These are phyloP conservation scores for Lepidium sativum DNA, from an alignment of 345 rosid genomes.

Conservation along the genomic window DNA sequence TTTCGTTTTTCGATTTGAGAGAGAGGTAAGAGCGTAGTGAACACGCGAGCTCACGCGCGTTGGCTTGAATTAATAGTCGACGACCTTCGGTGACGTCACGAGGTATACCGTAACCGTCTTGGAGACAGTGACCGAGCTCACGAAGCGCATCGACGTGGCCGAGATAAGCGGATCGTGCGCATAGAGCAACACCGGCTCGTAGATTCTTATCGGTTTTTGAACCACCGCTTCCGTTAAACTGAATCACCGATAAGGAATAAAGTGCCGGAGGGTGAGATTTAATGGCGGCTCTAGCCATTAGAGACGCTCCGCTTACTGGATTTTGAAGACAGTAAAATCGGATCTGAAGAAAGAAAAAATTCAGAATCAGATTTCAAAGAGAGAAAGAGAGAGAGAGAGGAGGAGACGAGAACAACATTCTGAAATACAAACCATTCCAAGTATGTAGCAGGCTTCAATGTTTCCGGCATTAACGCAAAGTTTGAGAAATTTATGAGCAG, in stretches of 20 bases:
- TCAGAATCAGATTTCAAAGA: background rate
- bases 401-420: background rate
- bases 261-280: constrained; percentile 53
- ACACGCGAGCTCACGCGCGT: constrained; percentile 46
- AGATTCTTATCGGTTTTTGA: constrained; percentile 44
- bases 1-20: background rate
- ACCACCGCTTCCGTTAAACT: constrained; percentile 71
- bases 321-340: constrained; percentile 58
- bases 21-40: constrained; percentile 20
- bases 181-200: constrained; percentile 51
- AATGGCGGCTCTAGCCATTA: constrained; percentile 63
- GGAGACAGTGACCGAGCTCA: constrained; percentile 66
- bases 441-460: constrained; percentile 42
- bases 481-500: constrained; percentile 46
- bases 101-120: constrained; percentile 61
- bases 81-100: constrained; percentile 43
- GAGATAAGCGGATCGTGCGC: constrained; percentile 51
- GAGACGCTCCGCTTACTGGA: constrained; percentile 41
- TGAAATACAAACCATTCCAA: constrained; percentile 48
- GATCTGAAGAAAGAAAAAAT: constrained; percentile 33
- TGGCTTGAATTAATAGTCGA: constrained; percentile 47
- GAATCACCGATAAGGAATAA: constrained; percentile 52
- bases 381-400: background rate
- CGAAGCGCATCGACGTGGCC: constrained; percentile 58
- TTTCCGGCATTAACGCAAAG: constrained; percentile 49